Percentiles rank a stretch among this genome's conserved stretches.
Evolutionary conservation across 805 yeast genomes (phyloP).

Genomic region (Schwanniomyces yamadae): DNA sequence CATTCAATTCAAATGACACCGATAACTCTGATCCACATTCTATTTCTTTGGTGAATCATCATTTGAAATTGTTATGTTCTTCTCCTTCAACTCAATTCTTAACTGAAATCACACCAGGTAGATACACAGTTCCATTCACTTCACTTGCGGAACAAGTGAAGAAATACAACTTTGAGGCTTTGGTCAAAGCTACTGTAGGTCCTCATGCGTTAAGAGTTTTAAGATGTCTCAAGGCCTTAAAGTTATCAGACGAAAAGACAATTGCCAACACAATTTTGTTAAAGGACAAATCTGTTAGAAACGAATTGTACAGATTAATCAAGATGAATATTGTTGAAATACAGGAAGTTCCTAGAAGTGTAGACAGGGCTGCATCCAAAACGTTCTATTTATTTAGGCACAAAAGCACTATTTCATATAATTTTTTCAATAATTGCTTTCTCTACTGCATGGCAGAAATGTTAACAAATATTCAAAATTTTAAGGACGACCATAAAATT

Average conservation of each 20-base stretch:
- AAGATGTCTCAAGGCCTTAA: slow-evolving; percentile 69
- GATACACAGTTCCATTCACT: slow-evolving; percentile 61
- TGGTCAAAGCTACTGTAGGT: slow-evolving; percentile 63
- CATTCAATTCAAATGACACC: slow-evolving; percentile 8
- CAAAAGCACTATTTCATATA: slow-evolving; percentile 38
- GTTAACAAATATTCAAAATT: slow-evolving; percentile 47
- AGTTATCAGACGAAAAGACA: slow-evolving; percentile 80
- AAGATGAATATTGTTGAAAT: slow-evolving; percentile 74
- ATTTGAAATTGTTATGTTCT: slow-evolving; percentile 63
- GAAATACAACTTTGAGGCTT: slow-evolving; percentile 52
- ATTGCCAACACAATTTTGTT: slow-evolving; percentile 73
- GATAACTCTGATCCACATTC: slow-evolving; percentile 27
- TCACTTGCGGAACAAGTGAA: slow-evolving; percentile 47
- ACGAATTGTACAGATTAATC: slow-evolving; percentile 63
- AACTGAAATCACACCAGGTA: slow-evolving; percentile 52
- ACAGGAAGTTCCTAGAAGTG: slow-evolving; percentile 91
- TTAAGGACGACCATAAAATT: slow-evolving; percentile 61
- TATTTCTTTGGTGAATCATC: slow-evolving; percentile 50
- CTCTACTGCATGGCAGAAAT: slow-evolving; percentile 53
- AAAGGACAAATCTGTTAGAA: slow-evolving; percentile 74
- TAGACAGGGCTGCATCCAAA: slow-evolving; percentile 87
- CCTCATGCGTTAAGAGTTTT: slow-evolving; percentile 67
- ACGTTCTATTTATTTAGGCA: slow-evolving; percentile 81
- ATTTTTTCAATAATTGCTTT: slow-evolving; percentile 40
- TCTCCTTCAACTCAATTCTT: slow-evolving; percentile 58